phyloP scores from a whole-genome alignment of 257 asterid genomes.

The Solanum bulbocastanum region DNA sequence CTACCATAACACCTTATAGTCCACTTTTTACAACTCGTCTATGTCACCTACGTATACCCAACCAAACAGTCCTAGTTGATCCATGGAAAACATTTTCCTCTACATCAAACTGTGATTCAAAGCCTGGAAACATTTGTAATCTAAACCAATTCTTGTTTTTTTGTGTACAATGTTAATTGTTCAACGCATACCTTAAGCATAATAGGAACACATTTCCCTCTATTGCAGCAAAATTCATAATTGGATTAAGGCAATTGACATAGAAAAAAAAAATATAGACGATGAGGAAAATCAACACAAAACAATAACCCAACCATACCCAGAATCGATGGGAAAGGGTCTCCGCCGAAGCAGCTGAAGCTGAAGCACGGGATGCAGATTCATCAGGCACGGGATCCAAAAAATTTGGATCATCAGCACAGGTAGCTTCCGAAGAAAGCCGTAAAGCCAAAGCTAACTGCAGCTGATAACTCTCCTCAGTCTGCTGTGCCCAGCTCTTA shows the following conservation, averaged over 20 bases:
- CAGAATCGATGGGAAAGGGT: constrained; percentile 86
- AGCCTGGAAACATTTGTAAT: neutral
- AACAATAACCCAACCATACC: constrained; percentile 33
- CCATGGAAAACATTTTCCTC: neutral
- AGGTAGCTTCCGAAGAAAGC: constrained; percentile 72
- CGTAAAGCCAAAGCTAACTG: constrained; percentile 92
- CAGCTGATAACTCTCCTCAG: constrained; percentile 94
- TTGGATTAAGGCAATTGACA: neutral
- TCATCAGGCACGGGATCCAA: constrained; percentile 72
- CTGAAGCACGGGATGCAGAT: constrained; percentile 28
- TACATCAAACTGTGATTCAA: neutral
- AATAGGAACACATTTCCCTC: neutral
- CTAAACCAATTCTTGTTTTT: neutral
- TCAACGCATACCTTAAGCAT: neutral
- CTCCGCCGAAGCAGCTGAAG: constrained; percentile 39
- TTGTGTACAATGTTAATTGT: neutral
- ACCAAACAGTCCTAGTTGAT: neutral
- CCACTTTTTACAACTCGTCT: neutral
- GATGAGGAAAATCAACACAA: neutral
- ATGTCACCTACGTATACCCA: neutral
- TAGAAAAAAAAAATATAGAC: neutral
- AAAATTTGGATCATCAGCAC: constrained; percentile 85
- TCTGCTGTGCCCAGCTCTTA: constrained; percentile 99
- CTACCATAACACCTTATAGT: neutral
- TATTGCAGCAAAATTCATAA: neutral